phyloP scores from a whole-genome alignment of 2,329 filamentous ascomycete genomes.

The Nigrograna mackinnonii region DNA sequence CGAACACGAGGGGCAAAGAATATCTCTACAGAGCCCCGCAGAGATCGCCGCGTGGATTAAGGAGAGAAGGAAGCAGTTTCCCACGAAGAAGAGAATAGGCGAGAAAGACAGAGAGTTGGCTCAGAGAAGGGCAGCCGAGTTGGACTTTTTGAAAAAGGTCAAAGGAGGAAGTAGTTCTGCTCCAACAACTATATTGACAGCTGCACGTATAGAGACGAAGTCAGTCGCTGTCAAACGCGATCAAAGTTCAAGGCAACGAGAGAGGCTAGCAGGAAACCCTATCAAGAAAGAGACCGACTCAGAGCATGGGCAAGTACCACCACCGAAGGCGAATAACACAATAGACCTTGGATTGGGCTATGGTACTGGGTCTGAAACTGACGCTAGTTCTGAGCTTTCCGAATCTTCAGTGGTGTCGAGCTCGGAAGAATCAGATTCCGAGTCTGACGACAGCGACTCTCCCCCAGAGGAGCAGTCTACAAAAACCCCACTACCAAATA shows the following conservation, averaged over 20 bases:
- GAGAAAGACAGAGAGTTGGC: constrained; percentile 59
- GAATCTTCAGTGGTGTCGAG: constrained; percentile 38
- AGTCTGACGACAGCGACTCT: constrained; percentile 32
- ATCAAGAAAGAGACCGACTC: background rate
- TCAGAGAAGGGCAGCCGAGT: constrained; percentile 24
- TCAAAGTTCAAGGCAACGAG: background rate
- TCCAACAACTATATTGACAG: background rate
- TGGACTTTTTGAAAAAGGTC: constrained; percentile 44
- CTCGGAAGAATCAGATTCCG: constrained; percentile 21
- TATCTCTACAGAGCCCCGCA: constrained; percentile 57
- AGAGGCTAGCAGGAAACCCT: background rate
- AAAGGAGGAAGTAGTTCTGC: constrained; percentile 1
- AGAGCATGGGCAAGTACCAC: background rate
- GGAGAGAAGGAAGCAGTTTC: constrained; percentile 78
- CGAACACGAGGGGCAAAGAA: constrained; percentile 59
- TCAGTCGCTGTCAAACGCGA: background rate
- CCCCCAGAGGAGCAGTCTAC: constrained; percentile 44
- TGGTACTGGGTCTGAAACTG: constrained; percentile 22
- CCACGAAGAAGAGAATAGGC: constrained; percentile 72
- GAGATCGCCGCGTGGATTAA: constrained; percentile 81
- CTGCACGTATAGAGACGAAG: no score
- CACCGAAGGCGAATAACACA: constrained; percentile 12
- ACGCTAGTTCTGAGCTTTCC: constrained; percentile 23
- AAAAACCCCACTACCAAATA: constrained; percentile 20
- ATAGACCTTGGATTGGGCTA: constrained; percentile 35